A percentile compares a stretch with the other conserved stretches of the same genome.
Conservation (phyloP, 257 asterid species). For the Nicotiana benthamiana region DNA sequence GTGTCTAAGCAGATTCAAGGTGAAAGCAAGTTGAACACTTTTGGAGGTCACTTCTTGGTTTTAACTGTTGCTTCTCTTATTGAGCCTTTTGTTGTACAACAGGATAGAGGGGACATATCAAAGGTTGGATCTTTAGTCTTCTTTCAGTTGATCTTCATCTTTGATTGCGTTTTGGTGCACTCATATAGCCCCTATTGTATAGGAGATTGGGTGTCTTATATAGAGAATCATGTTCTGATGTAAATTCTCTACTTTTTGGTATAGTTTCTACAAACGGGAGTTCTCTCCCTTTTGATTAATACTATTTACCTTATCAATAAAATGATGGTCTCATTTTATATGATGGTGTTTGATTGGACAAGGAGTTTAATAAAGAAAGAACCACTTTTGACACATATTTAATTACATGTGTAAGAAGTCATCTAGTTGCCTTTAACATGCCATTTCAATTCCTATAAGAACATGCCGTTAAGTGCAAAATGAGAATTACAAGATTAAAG, state of each 20-base stretch:
- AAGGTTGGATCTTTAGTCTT: conserved; percentile 36
- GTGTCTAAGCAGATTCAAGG: conserved; percentile 12
- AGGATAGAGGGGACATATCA: conserved; percentile 26
- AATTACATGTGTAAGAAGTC: background rate
- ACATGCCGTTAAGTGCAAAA: background rate
- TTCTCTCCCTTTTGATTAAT: too few species aligned
- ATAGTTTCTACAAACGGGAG: too few species aligned
- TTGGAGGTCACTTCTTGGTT: conserved; percentile 36
- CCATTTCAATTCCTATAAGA: background rate
- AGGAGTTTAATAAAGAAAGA: background rate
- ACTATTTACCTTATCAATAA: too few species aligned
- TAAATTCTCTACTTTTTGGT: too few species aligned
- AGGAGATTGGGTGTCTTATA: too few species aligned
- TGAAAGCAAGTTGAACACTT: conserved; percentile 12
- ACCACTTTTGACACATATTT: background rate
- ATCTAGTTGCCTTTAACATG: background rate
- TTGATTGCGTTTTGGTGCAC: too few species aligned
- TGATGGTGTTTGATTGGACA: background rate
- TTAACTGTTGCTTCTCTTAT: conserved; percentile 84
- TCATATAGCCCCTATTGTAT: too few species aligned
- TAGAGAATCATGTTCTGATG: too few species aligned
- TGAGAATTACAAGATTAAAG: background rate
- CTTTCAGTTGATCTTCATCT: background rate
- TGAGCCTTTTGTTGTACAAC: conserved; percentile 62
- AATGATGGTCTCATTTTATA: background rate